Percentiles rank a stretch among this genome's conserved stretches.
These are phyloP conservation scores for Domatiomyces globalis DNA, from an alignment of 2,329 filamentous ascomycete genomes.

Conservation along the genomic window DNA sequence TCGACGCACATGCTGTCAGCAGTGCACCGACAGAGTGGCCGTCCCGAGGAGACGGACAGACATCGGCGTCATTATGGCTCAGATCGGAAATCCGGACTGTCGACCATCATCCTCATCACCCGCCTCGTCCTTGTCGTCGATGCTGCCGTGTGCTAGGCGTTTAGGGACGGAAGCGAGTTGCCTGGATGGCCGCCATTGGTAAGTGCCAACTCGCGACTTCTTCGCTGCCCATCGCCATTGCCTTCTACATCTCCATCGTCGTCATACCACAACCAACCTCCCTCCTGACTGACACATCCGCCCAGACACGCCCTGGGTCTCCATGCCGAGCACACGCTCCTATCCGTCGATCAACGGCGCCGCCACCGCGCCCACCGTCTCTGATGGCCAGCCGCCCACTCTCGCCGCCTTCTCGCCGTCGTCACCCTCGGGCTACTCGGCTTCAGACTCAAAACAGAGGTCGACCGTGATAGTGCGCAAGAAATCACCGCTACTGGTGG, in stretches of 20 bases:
- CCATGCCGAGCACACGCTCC: constrained; percentile 33
- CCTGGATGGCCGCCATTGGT: constrained; percentile 3
- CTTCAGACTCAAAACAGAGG: constrained; percentile 54
- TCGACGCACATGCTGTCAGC: neutral
- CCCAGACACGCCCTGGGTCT: constrained; percentile 39
- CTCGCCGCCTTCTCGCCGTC: constrained; percentile 81
- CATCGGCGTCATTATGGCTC: neutral
- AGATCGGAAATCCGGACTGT: neutral
- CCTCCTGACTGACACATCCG: neutral
- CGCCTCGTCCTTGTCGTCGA: neutral
- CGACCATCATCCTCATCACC: neutral
- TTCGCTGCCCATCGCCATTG: neutral
- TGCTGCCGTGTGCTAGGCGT: neutral
- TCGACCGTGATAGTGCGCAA: constrained; percentile 93
- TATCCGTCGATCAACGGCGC: constrained; percentile 27
- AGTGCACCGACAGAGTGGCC: neutral
- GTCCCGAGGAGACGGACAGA: neutral
- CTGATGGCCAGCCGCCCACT: constrained; percentile 50
- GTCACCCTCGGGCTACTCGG: constrained; percentile 54
- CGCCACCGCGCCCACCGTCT: constrained; percentile 19
- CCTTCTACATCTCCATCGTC: neutral
- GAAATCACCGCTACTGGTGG: constrained; percentile 82
- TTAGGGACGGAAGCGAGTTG: neutral
- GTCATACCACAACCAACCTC: neutral
- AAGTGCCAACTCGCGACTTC: neutral